A percentile compares a stretch with the other conserved stretches of the same genome.
Conservation (phyloP, 805 yeast genomes). For the Wickerhamomyces chambardii region DNA sequence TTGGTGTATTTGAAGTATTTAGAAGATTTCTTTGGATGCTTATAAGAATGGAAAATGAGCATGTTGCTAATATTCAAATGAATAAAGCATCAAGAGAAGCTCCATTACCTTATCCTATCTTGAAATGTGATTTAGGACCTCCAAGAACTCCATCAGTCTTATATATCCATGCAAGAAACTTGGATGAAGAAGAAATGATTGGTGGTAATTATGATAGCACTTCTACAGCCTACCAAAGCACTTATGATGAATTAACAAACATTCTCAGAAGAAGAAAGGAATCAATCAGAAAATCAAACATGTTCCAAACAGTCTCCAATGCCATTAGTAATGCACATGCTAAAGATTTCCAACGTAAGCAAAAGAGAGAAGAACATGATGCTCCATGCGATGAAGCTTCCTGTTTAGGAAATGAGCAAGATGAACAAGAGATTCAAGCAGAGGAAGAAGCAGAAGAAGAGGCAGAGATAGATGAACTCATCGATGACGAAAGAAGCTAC, state of each 20-base stretch:
- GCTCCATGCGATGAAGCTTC: constrained; percentile 1
- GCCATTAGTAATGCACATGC: constrained; percentile 71
- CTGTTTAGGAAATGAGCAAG: no score
- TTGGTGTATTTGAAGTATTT: constrained; percentile 74
- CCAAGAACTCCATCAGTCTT: background rate
- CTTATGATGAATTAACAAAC: background rate
- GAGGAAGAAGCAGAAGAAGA: background rate
- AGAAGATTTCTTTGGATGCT: constrained; percentile 87
- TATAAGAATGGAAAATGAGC: constrained; percentile 95
- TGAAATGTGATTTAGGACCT: constrained; percentile 21
- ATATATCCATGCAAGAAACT: background rate
- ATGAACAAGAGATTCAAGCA: background rate
- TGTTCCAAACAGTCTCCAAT: constrained; percentile 36
- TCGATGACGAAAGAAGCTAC: no score
- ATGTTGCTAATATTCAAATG: constrained; percentile 78
- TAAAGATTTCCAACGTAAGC: constrained; percentile 61
- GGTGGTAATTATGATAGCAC: constrained; percentile 1
- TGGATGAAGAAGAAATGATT: constrained; percentile 4
- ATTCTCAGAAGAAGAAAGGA: constrained; percentile 9
- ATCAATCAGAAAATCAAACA: constrained; percentile 12
- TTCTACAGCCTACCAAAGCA: background rate
- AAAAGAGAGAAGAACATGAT: constrained; percentile 8
- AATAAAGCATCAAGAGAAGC: constrained; percentile 84
- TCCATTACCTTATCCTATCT: constrained; percentile 70
- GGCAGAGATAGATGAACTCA: no score